Evolutionary conservation across 768 basidiomycete genomes (phyloP), one percentile per base, ranked within the genome.

Genomic region (Kwoniella botswanensis): DNA sequence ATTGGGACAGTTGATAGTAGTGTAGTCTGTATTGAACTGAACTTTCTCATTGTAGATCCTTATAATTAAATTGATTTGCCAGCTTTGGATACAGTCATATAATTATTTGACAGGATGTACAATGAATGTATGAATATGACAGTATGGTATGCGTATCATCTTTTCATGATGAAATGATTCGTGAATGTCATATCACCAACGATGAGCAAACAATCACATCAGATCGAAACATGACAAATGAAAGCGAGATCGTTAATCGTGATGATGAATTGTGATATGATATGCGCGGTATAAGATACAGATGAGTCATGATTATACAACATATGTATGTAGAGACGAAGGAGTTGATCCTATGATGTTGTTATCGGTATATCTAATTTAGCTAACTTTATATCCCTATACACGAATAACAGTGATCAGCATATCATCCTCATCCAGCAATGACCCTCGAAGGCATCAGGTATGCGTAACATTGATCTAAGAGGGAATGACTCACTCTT

Each of bases 401-500:
- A 63, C 35, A 12, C 35, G 46, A 50, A 18, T 50, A 10, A 50
- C 18, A 35, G 35, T 18, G 46, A 50, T 50, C 18, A 15, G 46
- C 46, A 50, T 15, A 50, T 50, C 46, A 50, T 13, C 46, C 46
- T 50, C 46, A 50, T 50, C 2, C 18, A 50, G 46, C 46, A 35
- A 35, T 35, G 35, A 6, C 35, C 35, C 35, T 35, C 35, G 35
- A 35, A 4, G 35, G 1, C 35, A 9, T 35, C 35, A 35, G 7
- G 35, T 35, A 9, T 35, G 35, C 4, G 46, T 22, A 55, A 22
- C n/a, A 21, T 18, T 12, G 12, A n/a, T 35, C 15, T 21, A 24
- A n/a, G n/a, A 55, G 54, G 11, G 11, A 10, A 10, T 17, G 13
- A 78, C 79, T 75, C 69, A 81, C 82, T 68, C 71, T 67, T 55